Percentiles rank a stretch among this genome's conserved stretches.
Conservation (phyloP, 2,329 filamentous ascomycete genomes). For the Exophiala calicioides region DNA sequence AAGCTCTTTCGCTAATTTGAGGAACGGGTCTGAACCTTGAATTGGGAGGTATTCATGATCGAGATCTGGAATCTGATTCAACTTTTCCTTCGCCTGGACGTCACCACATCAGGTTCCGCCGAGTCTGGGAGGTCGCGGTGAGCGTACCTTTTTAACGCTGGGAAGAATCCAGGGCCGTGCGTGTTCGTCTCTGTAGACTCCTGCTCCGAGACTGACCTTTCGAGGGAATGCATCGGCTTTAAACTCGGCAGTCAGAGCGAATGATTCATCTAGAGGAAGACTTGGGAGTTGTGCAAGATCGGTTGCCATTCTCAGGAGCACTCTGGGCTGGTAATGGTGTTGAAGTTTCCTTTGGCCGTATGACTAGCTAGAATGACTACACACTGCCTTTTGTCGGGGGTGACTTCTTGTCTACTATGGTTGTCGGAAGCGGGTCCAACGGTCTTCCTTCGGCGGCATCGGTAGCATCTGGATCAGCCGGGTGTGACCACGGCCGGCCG, state of each 20-base stretch:
- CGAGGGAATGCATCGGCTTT: conserved; percentile 30
- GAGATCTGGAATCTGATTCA: conserved; percentile 78
- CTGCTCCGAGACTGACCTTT: conserved; percentile 44
- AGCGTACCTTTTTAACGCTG: conserved; percentile 58
- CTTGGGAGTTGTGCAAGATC: neutral
- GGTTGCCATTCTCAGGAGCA: too few relatives aligned
- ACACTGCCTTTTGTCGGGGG: too few relatives aligned
- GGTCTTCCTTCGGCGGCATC: too few relatives aligned
- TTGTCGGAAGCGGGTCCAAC: too few relatives aligned
- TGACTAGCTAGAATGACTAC: too few relatives aligned
- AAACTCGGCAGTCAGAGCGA: conserved; percentile 19
- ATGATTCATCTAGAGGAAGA: conserved; percentile 6
- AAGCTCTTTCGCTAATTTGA: conserved; percentile 81
- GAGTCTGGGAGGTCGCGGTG: too few relatives aligned
- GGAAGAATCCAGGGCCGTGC: conserved; percentile 42
- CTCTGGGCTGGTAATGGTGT: too few relatives aligned
- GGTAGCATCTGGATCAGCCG: too few relatives aligned
- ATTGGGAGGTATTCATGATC: conserved; percentile 99
- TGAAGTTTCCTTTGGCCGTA: too few relatives aligned
- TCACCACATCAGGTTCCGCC: too few relatives aligned
- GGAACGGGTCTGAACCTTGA: conserved; percentile 79
- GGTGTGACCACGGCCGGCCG: too few relatives aligned
- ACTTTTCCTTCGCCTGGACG: conserved; percentile 6
- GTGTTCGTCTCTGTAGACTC: conserved; percentile 43
- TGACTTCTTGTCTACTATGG: too few relatives aligned